Evolutionary conservation across 352 stramenopile genomes (phyloP).

Genomic region (Phytophthora meadii): DNA sequence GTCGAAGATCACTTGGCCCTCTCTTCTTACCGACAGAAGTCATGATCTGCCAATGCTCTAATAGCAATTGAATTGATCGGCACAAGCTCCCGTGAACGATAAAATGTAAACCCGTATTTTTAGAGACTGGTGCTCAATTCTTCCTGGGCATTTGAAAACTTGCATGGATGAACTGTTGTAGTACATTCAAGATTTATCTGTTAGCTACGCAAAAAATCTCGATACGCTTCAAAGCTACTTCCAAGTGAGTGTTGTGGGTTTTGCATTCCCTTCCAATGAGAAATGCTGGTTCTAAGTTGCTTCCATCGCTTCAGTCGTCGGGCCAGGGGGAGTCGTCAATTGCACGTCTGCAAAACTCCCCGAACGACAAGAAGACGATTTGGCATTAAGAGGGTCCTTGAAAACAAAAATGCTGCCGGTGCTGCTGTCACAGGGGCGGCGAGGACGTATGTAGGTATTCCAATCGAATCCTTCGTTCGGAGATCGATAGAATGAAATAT

Average conservation of each 20-base stretch:
- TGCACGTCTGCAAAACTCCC: slow-evolving; percentile 28
- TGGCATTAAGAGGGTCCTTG: slow-evolving; percentile 1
- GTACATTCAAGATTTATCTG: slow-evolving; percentile 9
- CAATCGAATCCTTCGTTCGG: slow-evolving; percentile 27
- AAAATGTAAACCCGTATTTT: not conserved
- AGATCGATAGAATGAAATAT: slow-evolving; percentile 15
- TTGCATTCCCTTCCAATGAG: slow-evolving; percentile 38
- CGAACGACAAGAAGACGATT: slow-evolving; percentile 28
- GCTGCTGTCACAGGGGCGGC: slow-evolving; percentile 15
- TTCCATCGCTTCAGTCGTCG: slow-evolving; percentile 24
- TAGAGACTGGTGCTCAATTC: not conserved
- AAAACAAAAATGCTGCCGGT: slow-evolving; percentile 8
- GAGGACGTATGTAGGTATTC: slow-evolving; percentile 14
- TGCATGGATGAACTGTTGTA: slow-evolving; percentile 10
- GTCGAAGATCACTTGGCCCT: slow-evolving; percentile 15
- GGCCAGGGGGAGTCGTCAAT: slow-evolving; percentile 26
- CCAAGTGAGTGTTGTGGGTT: not conserved
- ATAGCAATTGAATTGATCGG: not conserved
- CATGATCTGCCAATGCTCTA: not conserved
- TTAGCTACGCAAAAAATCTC: slow-evolving; percentile 24
- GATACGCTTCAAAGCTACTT: slow-evolving; percentile 2
- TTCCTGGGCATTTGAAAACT: not conserved
- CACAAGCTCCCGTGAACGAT: not conserved
- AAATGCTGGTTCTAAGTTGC: slow-evolving; percentile 22
- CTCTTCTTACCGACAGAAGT: not conserved